Percentiles rank a stretch among this genome's conserved stretches.
Evolutionary conservation across 768 basidiomycete species (phyloP).

Genomic region (Mrakia gelida): DNA sequence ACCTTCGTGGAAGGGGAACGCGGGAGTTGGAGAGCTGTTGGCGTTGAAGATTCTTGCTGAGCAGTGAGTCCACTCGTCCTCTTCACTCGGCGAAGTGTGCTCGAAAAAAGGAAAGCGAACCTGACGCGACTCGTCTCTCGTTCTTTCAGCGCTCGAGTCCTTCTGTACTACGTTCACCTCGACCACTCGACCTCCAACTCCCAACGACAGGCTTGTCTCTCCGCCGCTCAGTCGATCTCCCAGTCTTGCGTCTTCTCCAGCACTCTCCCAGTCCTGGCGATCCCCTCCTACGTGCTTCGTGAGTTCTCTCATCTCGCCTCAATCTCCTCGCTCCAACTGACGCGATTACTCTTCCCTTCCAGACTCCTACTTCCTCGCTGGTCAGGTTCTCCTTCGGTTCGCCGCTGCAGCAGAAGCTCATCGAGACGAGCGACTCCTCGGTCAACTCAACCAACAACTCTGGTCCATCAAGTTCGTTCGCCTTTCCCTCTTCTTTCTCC

Average conservation of each 20-base stretch:
- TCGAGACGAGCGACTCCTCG: constrained; percentile 14
- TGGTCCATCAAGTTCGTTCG: constrained; percentile 13
- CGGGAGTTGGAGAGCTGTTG: constrained; percentile 19
- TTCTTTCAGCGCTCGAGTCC: constrained; percentile 19
- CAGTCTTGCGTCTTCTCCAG: constrained; percentile 26
- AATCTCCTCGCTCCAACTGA: background rate
- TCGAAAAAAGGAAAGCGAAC: no score
- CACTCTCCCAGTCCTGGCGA: background rate
- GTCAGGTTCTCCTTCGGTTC: constrained; percentile 30
- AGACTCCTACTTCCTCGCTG: constrained; percentile 33
- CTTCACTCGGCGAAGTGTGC: background rate
- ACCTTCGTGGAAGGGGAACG: constrained; percentile 12
- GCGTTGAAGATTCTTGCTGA: constrained; percentile 30
- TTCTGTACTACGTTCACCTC: constrained; percentile 32
- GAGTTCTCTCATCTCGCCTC: background rate
- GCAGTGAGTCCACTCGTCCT: constrained; percentile 7
- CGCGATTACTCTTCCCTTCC: background rate
- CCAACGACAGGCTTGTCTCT: constrained; percentile 27
- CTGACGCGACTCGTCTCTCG: background rate
- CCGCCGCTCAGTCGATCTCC: constrained; percentile 30
- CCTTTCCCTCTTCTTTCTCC: background rate
- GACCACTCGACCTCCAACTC: constrained; percentile 23
- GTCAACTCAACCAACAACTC: constrained; percentile 20
- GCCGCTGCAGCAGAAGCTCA: constrained; percentile 12
- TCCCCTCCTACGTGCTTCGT: constrained; percentile 28